Conservation (phyloP, 2,329 filamentous ascomycete species). For the Aspergillus texensis region DNA sequence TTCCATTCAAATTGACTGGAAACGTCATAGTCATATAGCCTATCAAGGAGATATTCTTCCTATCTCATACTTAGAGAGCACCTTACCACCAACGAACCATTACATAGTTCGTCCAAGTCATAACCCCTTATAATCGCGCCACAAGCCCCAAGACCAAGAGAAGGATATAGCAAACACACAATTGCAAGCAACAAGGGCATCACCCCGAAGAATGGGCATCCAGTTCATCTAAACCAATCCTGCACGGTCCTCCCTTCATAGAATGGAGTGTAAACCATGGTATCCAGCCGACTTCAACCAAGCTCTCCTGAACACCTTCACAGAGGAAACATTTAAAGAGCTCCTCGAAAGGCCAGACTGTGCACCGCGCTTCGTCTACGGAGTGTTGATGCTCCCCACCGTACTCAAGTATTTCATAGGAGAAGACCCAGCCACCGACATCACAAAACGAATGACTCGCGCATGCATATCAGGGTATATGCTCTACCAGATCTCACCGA, state of each 20-base stretch:
- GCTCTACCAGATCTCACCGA: constrained; percentile 24
- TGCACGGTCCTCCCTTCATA: background rate
- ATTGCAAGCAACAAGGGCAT: background rate
- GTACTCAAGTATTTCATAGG: constrained; percentile 31
- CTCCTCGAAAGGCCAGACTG: constrained; percentile 21
- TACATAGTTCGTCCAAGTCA: background rate
- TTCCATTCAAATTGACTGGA: background rate
- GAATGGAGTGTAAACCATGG: constrained; percentile 25
- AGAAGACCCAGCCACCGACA: constrained; percentile 18
- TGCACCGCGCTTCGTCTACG: constrained; percentile 32
- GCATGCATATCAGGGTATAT: constrained; percentile 30
- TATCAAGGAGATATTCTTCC: background rate
- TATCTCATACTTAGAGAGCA: background rate
- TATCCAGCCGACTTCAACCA: constrained; percentile 30
- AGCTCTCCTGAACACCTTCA: constrained; percentile 26
- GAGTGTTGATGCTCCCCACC: constrained; percentile 33
- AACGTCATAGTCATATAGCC: background rate
- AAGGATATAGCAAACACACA: background rate
- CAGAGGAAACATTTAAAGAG: constrained; percentile 21
- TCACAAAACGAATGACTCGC: constrained; percentile 30
- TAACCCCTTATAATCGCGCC: background rate
- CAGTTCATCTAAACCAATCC: background rate
- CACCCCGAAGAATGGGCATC: background rate
- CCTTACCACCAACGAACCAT: background rate
- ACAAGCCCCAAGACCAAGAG: background rate